Percentiles rank a stretch among this genome's conserved stretches.
Conservation (phyloP, 768 basidiomycete species). For the Naganishia friedmannii region DNA sequence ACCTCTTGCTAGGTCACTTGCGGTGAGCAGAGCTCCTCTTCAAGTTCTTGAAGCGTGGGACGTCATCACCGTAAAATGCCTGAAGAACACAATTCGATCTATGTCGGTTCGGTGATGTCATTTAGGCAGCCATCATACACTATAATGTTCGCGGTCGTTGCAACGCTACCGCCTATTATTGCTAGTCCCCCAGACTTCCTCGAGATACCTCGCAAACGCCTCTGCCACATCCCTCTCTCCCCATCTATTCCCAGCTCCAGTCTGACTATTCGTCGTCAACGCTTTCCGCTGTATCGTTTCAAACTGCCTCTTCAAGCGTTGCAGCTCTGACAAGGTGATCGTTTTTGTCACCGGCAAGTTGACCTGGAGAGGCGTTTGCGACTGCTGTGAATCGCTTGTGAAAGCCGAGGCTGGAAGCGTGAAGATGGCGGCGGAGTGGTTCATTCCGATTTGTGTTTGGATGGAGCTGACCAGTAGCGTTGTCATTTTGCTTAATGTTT, state of each 20-base stretch:
- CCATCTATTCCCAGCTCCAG: slow-evolving; percentile 41
- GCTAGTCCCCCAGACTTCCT: slow-evolving; percentile 45
- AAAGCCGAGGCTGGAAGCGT: slow-evolving; percentile 54
- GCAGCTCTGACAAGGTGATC: slow-evolving; percentile 80
- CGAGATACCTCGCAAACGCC: slow-evolving; percentile 53
- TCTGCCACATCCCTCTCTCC: slow-evolving; percentile 46
- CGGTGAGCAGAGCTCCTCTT: too few relatives aligned
- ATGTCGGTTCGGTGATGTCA: not conserved
- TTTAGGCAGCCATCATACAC: not conserved
- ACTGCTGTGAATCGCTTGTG: slow-evolving; percentile 1
- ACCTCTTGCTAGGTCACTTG: too few relatives aligned
- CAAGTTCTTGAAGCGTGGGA: too few relatives aligned
- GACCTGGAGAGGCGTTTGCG: not conserved
- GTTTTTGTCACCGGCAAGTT: slow-evolving; percentile 54
- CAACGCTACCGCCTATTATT: slow-evolving; percentile 6
- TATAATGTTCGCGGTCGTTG: not conserved
- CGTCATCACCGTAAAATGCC: too few relatives aligned
- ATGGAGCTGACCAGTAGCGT: slow-evolving; percentile 69
- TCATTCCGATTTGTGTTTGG: slow-evolving; percentile 61
- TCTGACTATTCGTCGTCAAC: slow-evolving; percentile 42
- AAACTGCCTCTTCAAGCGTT: slow-evolving; percentile 86
- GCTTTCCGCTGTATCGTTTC: slow-evolving; percentile 85
- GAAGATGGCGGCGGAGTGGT: slow-evolving; percentile 59
- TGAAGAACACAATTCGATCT: too few relatives aligned
- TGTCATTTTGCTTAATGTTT: slow-evolving; percentile 75